A percentile compares a stretch with the other conserved stretches of the same genome.
phyloP scores from a whole-genome alignment of 2,329 filamentous ascomycete species.

The Microcera coccophila region DNA sequence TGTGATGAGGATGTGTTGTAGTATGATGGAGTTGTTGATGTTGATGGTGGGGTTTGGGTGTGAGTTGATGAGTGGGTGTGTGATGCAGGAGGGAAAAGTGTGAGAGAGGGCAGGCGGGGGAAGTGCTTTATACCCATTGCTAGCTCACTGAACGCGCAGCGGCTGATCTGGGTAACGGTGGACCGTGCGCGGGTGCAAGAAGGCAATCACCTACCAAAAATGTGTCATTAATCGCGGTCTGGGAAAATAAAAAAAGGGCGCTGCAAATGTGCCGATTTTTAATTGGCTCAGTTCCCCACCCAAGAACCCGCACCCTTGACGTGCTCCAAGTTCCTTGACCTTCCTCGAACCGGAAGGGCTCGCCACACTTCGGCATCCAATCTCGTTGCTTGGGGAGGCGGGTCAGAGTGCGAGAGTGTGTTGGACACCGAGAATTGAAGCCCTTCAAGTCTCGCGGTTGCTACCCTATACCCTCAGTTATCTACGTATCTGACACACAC shows the following conservation, averaged over 20 bases:
- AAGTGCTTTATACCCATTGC: constrained; percentile 39
- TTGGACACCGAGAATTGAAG: neutral
- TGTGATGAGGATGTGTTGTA: constrained; percentile 26
- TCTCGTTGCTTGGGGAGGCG: neutral
- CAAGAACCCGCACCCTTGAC: neutral
- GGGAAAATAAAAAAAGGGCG: constrained; percentile 14
- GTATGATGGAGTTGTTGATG: constrained; percentile 21
- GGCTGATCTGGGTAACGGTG: constrained; percentile 36
- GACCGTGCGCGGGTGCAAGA: constrained; percentile 20
- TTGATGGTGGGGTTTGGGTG: constrained; percentile 27
- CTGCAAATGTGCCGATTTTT: constrained; percentile 24
- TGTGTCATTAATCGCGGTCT: constrained; percentile 9
- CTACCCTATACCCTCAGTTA: too few relatives aligned
- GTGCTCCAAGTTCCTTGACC: neutral
- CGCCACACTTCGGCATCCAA: neutral
- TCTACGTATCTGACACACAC: too few relatives aligned
- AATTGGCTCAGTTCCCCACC: constrained; percentile 18
- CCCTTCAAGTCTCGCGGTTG: neutral
- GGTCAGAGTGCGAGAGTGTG: neutral
- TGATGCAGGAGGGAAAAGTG: constrained; percentile 42
- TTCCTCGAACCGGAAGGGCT: too few relatives aligned
- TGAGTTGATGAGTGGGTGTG: constrained; percentile 33
- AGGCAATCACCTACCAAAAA: constrained; percentile 25
- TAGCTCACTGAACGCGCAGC: constrained; percentile 26
- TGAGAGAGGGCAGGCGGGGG: constrained; percentile 40